A percentile compares a stretch with the other conserved stretches of the same genome.
Conservation (phyloP, 495 filamentous ascomycete species). For the Aspergillus kassunensis region DNA sequence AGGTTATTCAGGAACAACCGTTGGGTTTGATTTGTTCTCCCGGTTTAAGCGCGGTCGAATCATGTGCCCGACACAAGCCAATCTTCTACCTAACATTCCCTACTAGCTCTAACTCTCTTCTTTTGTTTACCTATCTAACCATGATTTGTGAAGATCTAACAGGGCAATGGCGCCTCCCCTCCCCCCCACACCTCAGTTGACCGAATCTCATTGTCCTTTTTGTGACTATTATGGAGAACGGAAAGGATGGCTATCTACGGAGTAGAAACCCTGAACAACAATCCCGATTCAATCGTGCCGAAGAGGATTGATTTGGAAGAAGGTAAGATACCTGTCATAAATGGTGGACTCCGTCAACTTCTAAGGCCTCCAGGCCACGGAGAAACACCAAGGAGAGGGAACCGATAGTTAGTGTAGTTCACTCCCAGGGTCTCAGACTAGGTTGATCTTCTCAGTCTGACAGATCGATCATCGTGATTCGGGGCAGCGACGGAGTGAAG, state of each 20-base stretch:
- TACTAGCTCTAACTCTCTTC: not conserved
- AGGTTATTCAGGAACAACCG: not conserved
- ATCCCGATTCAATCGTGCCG: not conserved
- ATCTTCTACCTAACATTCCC: not conserved
- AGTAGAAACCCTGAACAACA: not conserved
- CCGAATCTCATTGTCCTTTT: no score
- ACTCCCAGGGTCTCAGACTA: not conserved
- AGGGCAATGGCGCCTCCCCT: not conserved
- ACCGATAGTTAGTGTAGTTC: not conserved
- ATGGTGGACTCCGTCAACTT: not conserved
- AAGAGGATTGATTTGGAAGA: not conserved
- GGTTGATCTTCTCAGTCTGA: not conserved
- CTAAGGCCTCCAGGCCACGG: not conserved
- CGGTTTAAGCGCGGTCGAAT: constrained; percentile 14
- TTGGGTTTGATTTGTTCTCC: constrained; percentile 11
- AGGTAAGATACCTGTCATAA: constrained; percentile 11
- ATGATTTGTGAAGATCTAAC: not conserved
- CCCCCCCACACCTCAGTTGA: no score
- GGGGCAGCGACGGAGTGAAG: not conserved
- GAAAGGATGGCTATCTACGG: no score
- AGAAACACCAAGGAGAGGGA: not conserved
- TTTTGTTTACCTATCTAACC: no score
- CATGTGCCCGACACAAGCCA: not conserved
- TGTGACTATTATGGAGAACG: no score
- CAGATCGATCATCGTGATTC: constrained; percentile 1